Evolutionary conservation across 148 eudicot species (phyloP).

Genomic region (Vaccinium darrowii): DNA sequence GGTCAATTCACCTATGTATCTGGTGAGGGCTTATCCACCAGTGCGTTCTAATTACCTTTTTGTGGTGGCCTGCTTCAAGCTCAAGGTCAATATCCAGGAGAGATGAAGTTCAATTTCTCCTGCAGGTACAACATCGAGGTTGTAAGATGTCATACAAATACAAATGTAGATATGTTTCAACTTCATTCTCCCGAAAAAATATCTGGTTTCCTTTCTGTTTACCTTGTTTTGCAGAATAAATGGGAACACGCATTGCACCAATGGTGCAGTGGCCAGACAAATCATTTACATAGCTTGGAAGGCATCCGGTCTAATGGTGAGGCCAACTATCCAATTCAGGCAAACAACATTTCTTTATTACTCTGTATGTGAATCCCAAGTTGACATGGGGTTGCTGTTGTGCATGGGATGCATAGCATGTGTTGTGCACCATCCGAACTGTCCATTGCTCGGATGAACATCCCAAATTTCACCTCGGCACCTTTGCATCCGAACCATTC

Average conservation of each 20-base stretch:
- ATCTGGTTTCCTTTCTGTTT: not conserved
- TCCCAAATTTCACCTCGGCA: too few species aligned
- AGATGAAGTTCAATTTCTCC: constrained; percentile 90
- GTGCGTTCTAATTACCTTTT: constrained; percentile 67
- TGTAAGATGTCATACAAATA: not conserved
- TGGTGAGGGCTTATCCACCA: constrained; percentile 92
- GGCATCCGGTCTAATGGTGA: constrained; percentile 82
- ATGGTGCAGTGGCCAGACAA: constrained; percentile 60
- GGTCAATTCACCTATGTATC: constrained; percentile 92
- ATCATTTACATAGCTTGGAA: constrained; percentile 14
- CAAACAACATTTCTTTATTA: constrained; percentile 15
- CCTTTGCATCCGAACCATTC: too few species aligned
- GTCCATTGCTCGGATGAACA: too few species aligned
- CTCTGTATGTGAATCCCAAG: not conserved
- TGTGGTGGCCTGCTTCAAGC: constrained; percentile 94
- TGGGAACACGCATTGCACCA: constrained; percentile 82
- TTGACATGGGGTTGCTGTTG: too few species aligned
- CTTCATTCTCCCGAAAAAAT: not conserved
- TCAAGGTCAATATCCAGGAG: constrained; percentile 98
- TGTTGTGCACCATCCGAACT: too few species aligned
- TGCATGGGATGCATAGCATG: too few species aligned
- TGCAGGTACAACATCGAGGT: constrained; percentile 51
- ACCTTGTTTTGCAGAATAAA: constrained; percentile 56
- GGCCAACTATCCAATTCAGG: constrained; percentile 92
- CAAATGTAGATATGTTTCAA: too few species aligned